Percentiles rank a stretch among this genome's conserved stretches.
These are phyloP conservation scores for Blumeria hordei DNA, from an alignment of 2,329 filamentous ascomycete species.

Conservation along the genomic window DNA sequence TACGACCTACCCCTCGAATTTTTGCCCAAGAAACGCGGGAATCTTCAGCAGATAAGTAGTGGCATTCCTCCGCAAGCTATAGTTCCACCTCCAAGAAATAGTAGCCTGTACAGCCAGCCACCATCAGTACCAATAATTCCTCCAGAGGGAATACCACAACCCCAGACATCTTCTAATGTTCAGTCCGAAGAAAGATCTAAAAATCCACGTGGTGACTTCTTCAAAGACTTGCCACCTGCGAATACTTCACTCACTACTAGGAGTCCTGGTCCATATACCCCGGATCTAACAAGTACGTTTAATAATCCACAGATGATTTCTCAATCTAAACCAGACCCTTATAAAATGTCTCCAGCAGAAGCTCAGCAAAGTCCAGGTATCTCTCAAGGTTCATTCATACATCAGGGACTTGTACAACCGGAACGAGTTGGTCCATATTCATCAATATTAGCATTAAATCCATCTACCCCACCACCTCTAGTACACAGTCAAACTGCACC, in stretches of 20 bases:
- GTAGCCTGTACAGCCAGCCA: constrained; percentile 9
- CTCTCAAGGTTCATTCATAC: not conserved
- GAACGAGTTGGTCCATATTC: constrained; percentile 14
- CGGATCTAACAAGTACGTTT: constrained; percentile 7
- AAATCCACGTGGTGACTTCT: constrained; percentile 33
- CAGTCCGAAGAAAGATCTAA: constrained; percentile 4
- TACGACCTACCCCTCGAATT: constrained; percentile 90
- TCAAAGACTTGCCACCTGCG: constrained; percentile 47
- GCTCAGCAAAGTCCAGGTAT: too few relatives aligned
- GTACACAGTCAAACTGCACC: constrained; percentile 20
- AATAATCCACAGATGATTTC: constrained; percentile 5
- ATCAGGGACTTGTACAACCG: constrained; percentile 12
- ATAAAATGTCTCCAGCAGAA: too few relatives aligned
- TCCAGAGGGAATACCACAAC: not conserved
- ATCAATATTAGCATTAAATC: constrained; percentile 30
- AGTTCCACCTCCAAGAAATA: constrained; percentile 11
- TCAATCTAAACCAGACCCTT: constrained; percentile 4
- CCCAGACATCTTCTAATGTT: not conserved
- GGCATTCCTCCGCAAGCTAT: constrained; percentile 3
- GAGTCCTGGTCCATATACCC: constrained; percentile 15
- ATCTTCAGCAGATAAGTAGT: constrained; percentile 21
- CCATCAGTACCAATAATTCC: constrained; percentile 3
- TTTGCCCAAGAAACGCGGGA: constrained; percentile 38
- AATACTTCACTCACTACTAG: constrained; percentile 37
- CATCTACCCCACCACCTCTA: constrained; percentile 18